Evolutionary conservation across 2,329 filamentous ascomycete genomes (phyloP).

Genomic region (Ramularia collo-cygni): DNA sequence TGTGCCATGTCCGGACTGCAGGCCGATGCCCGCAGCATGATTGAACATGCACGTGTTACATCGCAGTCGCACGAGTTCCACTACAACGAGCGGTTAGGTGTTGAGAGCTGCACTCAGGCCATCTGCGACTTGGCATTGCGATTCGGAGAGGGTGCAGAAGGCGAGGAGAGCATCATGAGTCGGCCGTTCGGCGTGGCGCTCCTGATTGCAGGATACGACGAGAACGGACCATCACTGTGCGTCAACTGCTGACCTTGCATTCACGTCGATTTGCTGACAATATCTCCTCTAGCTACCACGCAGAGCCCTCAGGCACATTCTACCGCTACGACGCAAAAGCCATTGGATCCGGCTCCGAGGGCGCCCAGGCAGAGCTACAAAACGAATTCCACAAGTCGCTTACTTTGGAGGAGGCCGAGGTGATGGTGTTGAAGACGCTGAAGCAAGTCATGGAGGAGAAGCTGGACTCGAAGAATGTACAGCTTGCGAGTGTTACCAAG

Average conservation of each 20-base stretch:
- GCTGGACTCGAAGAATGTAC: constrained; percentile 96
- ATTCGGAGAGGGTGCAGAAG: constrained; percentile 82
- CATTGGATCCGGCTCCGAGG: constrained; percentile 94
- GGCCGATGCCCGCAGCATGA: constrained; percentile 94
- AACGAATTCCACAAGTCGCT: constrained; percentile 99
- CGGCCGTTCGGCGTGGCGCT: constrained; percentile 94
- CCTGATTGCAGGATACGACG: constrained; percentile 93
- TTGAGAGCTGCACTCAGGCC: constrained; percentile 97
- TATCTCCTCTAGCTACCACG: constrained; percentile 65
- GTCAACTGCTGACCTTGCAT: constrained; percentile 20
- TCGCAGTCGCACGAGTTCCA: constrained; percentile 96
- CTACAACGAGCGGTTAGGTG: constrained; percentile 89
- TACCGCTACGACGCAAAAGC: constrained; percentile 99
- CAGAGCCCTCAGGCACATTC: constrained; percentile 95
- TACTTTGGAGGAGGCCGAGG: constrained; percentile 87
- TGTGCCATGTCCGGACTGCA: constrained; percentile 98
- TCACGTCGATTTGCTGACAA: constrained; percentile 4
- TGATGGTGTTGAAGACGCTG: constrained; percentile 89
- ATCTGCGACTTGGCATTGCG: constrained; percentile 95
- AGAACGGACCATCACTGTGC: constrained; percentile 86
- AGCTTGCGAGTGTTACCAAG: constrained; percentile 94
- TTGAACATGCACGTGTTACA: constrained; percentile 94
- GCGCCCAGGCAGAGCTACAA: constrained; percentile 94
- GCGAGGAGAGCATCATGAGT: constrained; percentile 87
- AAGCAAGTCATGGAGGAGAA: constrained; percentile 99